Evolutionary conservation across 805 yeast genomes (phyloP), one percentile per base, ranked within the genome.

Genomic region (Millerago galiae): DNA sequence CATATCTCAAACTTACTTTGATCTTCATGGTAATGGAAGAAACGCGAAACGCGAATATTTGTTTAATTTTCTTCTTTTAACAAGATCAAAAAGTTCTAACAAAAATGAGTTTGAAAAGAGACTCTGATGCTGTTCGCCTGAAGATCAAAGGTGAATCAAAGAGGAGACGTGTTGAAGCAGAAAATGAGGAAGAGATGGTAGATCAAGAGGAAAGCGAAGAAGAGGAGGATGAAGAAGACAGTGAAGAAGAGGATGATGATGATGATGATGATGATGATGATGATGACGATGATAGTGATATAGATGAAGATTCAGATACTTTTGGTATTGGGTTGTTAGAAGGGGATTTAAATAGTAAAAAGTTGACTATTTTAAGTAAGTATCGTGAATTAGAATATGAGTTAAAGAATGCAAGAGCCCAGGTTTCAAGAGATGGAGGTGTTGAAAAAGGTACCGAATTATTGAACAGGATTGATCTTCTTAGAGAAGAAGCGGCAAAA

Each of bases 341-440:
- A 8, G 30, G 18, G 6, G 52, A 46, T 8, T 38, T 34, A 16
- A 45, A 39, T 6, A 35, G 21, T 1, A 28, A 41, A 17, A 67
- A 60, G 32, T 63, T 59, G 26, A 51, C 56, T 6, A 51, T 64
- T 9, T 42, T 66, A 32, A 53, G 62, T 10, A 51, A 58, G n/a
- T 60, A 64, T 21, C 56, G 71, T 35, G 47, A 53, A 12, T 36
- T 67, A 1, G 56, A 58, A 29, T 40, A 58, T 9, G 56, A 53
- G 9, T 45, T 65, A 33, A 50, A 52, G 13, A 51, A 56, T 21
- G 75, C 71, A 18, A 65, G 77, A 37, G 70, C 76, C 0, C 70
- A 71, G 36, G 74, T 79, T 1, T 72, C 77, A 3, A 68, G 80
- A 27, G 81, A 77, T 13, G 77, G 77, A 33, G 88, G 85, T 12